These are phyloP conservation scores for Pseudogymnoascus sp. DNA, from an alignment of 2,329 filamentous ascomycete species.

Conservation along the genomic window DNA sequence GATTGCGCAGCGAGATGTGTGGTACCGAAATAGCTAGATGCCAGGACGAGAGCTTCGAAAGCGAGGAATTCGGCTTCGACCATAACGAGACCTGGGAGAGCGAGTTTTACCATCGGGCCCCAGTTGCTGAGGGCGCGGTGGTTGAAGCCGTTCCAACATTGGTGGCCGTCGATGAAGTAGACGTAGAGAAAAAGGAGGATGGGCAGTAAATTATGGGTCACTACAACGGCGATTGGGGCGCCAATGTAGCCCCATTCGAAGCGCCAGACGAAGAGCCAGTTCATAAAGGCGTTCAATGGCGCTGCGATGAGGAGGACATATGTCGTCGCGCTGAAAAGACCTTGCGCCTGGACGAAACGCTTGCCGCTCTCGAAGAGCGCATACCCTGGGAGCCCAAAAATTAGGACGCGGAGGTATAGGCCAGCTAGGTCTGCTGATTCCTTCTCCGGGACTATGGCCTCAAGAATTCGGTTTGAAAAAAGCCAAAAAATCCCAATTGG, in stretches of 20 bases:
- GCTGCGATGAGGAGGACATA: conserved; percentile 71
- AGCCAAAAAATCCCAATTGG: conserved; percentile 69
- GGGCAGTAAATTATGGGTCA: conserved; percentile 70
- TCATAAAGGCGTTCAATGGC: conserved; percentile 69
- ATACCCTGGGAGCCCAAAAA: conserved; percentile 67
- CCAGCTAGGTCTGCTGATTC: conserved; percentile 66
- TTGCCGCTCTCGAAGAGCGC: conserved; percentile 71
- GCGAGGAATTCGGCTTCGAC: conserved; percentile 88
- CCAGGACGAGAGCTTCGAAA: conserved; percentile 86
- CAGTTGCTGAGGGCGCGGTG: conserved; percentile 64
- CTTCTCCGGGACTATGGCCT: conserved; percentile 60
- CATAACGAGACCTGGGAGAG: conserved; percentile 86
- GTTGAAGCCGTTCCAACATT: conserved; percentile 80
- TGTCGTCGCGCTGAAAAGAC: conserved; percentile 70
- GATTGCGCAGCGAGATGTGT: conserved; percentile 81
- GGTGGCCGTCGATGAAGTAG: conserved; percentile 59
- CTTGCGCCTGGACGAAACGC: conserved; percentile 75
- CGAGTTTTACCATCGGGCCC: conserved; percentile 78
- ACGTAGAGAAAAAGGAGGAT: conserved; percentile 69
- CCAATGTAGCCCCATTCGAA: conserved; percentile 65
- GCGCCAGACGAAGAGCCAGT: conserved; percentile 73
- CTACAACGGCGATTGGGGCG: conserved; percentile 68
- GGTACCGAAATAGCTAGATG: conserved; percentile 70
- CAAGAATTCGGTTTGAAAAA: conserved; percentile 58
- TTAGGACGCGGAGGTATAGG: conserved; percentile 62